Evolutionary conservation across 2,329 filamentous ascomycete genomes (phyloP).

Genomic region (Beauveria pseudobassiana): DNA sequence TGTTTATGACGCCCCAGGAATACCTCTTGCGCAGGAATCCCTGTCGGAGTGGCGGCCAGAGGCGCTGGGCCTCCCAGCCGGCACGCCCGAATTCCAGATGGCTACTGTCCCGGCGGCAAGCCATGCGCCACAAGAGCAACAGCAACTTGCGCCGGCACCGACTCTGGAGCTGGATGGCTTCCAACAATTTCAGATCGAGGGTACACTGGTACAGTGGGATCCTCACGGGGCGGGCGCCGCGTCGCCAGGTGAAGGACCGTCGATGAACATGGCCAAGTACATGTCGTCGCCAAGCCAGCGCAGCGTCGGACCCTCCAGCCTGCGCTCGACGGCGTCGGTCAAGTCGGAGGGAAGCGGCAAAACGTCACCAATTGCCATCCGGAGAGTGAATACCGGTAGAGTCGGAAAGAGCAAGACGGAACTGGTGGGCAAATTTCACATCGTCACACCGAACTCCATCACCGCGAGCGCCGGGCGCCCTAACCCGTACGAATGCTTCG

Average conservation of each 20-base stretch:
- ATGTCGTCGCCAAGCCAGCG: slow-evolving; percentile 25
- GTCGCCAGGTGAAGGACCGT: background rate
- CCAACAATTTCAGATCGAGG: background rate
- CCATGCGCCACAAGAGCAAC: background rate
- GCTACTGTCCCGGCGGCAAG: background rate
- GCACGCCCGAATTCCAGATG: background rate
- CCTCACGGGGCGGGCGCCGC: background rate
- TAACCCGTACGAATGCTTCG: slow-evolving; percentile 49
- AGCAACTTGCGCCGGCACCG: background rate
- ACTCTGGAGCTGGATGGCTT: background rate
- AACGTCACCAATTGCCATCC: slow-evolving; percentile 23
- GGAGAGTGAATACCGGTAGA: slow-evolving; percentile 36
- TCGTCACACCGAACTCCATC: slow-evolving; percentile 48
- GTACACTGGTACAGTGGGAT: slow-evolving; percentile 8
- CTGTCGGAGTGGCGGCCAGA: slow-evolving; percentile 22
- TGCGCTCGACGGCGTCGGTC: slow-evolving; percentile 20
- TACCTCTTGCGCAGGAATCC: slow-evolving; percentile 28
- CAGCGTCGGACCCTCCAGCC: slow-evolving; percentile 23
- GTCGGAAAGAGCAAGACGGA: slow-evolving; percentile 37
- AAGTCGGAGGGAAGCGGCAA: slow-evolving; percentile 22
- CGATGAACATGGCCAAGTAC: background rate
- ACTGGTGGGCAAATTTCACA: slow-evolving; percentile 42
- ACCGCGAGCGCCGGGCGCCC: slow-evolving; percentile 41
- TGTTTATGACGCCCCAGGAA: slow-evolving; percentile 31
- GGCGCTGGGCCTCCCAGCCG: slow-evolving; percentile 19